Base-by-base conservation (phyloP, 2,329 filamentous ascomycete species). In the Paraphaeosphaeria sporulosa region DNA sequence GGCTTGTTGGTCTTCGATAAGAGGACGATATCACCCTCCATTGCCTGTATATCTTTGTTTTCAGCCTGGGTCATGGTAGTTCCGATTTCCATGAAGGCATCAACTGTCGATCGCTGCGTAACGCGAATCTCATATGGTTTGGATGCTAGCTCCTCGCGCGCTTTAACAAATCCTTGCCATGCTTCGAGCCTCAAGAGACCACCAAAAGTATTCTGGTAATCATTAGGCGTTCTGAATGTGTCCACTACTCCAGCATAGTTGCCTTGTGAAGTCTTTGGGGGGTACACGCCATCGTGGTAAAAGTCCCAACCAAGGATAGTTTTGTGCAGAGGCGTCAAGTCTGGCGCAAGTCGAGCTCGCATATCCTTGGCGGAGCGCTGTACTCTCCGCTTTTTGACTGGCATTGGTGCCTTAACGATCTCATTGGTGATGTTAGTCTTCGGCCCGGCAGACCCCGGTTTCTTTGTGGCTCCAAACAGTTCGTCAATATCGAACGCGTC, bases 241-340 rank as follows among this genome's bases (percentile, higher is more conserved):
- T 92, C 90, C 5, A 90, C 89, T 12, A 99, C 94, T 56, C 87
- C 83, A 49, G 85, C 87, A 72, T 94, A 96, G 47, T 87, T 84
- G 50, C 89, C 88, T 17, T 87, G 87, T 6, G 85, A 84, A 59
- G 23, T 43, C 12, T 84, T 86, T 0, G 95, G 94, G 6, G 95
- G 95, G 60, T 94, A 91, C 71, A 94, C 92, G 30, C 93, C 93
- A 48, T 88, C 83, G 71, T 97, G 91, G 77, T 97, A 99, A 66
- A 96, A 96, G 66, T 99, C 92, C 95, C 95, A 99, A 58, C 90
- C 87, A 3, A 99, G 86, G 53, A 99, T 93, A 19, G 90, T 90
- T 69, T 91, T 89, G 75, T 98, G 95, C 32, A 99, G 81, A 17
- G 87, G 84, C 40, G 93, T 90, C 79, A 99, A 90, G 66, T 96